Evolutionary conservation across 768 basidiomycete genomes (phyloP).

Genomic region (Tulasnella sp.): DNA sequence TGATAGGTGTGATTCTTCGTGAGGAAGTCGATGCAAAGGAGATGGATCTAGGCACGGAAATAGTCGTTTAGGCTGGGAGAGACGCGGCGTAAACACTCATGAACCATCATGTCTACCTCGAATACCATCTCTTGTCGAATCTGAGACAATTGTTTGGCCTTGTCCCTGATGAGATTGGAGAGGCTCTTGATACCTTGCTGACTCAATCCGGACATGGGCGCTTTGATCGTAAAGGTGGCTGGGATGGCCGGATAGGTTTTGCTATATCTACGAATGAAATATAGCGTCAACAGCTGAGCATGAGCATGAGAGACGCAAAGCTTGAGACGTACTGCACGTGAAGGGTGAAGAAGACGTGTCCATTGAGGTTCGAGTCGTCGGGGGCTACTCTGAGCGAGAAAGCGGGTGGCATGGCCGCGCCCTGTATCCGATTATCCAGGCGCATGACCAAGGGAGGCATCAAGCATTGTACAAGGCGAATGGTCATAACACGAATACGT

Average conservation of each 20-base stretch:
- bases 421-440: slow-evolving; percentile 31
- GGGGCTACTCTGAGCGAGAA: slow-evolving; percentile 64
- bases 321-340: slow-evolving; percentile 48
- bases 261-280: neutral
- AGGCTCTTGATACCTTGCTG: slow-evolving; percentile 47
- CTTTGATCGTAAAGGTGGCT: slow-evolving; percentile 13
- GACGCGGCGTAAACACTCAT: neutral
- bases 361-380: slow-evolving; percentile 43
- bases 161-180: slow-evolving; percentile 46
- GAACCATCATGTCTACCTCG: slow-evolving; percentile 42
- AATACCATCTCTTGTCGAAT: slow-evolving; percentile 57
- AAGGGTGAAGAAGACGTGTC: slow-evolving; percentile 53
- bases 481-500: neutral
- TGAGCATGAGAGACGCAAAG: neutral
- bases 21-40: slow-evolving; percentile 1
- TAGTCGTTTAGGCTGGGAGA: neutral
- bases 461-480: too few relatives aligned
- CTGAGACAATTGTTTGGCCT: slow-evolving; percentile 54
- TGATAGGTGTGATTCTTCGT: slow-evolving; percentile 39
- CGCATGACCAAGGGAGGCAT: neutral
- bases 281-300: neutral
- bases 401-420: slow-evolving; percentile 57
- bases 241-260: slow-evolving; percentile 9
- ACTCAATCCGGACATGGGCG: slow-evolving; percentile 30
- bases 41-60: neutral